Evolutionary conservation across 2,329 filamentous ascomycete species (phyloP).

Genomic region (Nemania sp.): DNA sequence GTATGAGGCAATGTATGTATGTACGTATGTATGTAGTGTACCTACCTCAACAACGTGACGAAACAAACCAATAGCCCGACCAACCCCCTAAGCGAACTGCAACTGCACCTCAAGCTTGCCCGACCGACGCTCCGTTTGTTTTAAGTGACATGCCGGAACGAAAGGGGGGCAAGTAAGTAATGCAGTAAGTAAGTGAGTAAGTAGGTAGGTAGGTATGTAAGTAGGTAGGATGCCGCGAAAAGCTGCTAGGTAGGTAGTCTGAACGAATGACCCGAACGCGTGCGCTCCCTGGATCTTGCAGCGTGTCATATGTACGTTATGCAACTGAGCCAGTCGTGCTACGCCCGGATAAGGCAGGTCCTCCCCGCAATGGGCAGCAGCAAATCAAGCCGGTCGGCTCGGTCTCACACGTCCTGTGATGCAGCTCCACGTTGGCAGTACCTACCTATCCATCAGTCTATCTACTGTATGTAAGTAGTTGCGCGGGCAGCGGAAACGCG

Average conservation of each 20-base stretch:
- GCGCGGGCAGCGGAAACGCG: slow-evolving; percentile 6
- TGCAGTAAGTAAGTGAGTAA: too few species aligned
- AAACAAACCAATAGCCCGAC: slow-evolving; percentile 15
- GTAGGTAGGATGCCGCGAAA: slow-evolving; percentile 7
- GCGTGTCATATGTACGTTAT: slow-evolving; percentile 20
- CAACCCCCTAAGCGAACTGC: slow-evolving; percentile 34
- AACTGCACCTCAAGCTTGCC: slow-evolving; percentile 35
- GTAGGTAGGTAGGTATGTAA: too few species aligned
- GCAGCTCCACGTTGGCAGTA: slow-evolving; percentile 23
- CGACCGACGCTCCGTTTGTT: slow-evolving; percentile 30
- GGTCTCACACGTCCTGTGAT: slow-evolving; percentile 11
- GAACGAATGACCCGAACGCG: slow-evolving; percentile 14
- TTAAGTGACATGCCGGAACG: slow-evolving; percentile 25
- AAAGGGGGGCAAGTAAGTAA: too few species aligned
- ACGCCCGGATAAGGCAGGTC: slow-evolving; percentile 30
- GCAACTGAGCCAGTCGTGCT: slow-evolving; percentile 18
- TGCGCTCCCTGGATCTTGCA: slow-evolving; percentile 21
- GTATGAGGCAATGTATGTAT: too few species aligned
- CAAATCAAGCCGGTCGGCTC: slow-evolving; percentile 17
- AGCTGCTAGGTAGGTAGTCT: slow-evolving; percentile 1
- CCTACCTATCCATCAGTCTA: too few species aligned
- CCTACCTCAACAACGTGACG: too few species aligned
- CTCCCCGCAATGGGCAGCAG: slow-evolving; percentile 23
- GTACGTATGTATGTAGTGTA: too few species aligned
- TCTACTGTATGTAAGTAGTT: too few species aligned